Evolutionary conservation across 2,329 filamentous ascomycete genomes (phyloP).

Genomic region (Hypoxylon sp.): DNA sequence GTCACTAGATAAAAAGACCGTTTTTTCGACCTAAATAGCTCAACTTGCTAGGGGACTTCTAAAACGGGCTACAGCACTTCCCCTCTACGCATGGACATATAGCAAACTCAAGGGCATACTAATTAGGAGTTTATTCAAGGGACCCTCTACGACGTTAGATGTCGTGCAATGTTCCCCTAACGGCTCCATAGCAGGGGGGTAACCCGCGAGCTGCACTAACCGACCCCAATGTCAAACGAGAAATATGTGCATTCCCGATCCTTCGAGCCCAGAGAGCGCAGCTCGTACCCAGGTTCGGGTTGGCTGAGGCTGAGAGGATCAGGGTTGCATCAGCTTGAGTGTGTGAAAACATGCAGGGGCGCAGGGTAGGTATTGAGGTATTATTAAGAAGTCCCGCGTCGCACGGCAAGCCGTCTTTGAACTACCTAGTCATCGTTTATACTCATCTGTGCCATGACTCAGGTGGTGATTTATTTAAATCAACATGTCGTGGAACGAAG

Average conservation of each 20-base stretch:
- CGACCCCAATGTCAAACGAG: constrained; percentile 3
- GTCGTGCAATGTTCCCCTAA: constrained; percentile 16
- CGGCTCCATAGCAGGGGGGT: constrained; percentile 4
- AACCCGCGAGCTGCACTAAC: constrained; percentile 2
- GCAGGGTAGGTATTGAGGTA: no score
- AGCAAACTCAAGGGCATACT: constrained; percentile 1
- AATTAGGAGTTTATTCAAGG: constrained; percentile 17
- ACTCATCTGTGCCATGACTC: background rate
- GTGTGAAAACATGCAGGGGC: constrained; percentile 22
- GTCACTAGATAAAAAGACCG: constrained; percentile 7
- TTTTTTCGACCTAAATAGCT: no score
- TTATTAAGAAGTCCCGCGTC: no score
- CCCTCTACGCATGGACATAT: background rate
- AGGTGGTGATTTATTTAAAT: no score
- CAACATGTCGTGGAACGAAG: no score
- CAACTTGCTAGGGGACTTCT: no score
- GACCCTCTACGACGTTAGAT: constrained; percentile 2
- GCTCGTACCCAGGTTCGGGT: background rate
- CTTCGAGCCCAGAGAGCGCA: constrained; percentile 8
- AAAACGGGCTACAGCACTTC: background rate
- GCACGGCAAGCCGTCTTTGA: no score
- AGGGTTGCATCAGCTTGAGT: constrained; percentile 8
- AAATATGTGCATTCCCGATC: constrained; percentile 7
- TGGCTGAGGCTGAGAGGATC: constrained; percentile 16
- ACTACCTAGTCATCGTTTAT: background rate